Base-by-base conservation (phyloP, 257 asterid genomes). In the Verbena officinalis region DNA sequence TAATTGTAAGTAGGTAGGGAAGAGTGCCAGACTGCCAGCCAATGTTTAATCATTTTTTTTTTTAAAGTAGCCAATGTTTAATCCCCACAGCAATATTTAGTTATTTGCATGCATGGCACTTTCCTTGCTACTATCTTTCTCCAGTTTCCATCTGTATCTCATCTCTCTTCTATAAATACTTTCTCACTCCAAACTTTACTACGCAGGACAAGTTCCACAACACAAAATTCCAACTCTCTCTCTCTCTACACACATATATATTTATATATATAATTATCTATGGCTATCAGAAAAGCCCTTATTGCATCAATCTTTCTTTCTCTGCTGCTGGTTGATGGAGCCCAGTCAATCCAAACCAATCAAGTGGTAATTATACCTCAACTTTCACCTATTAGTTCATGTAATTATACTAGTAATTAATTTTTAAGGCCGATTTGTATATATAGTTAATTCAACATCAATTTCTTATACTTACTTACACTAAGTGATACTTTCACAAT, bases 211-310 rank as follows among this genome's bases (percentile, higher is more conserved):
- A 16, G 12, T 43, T 7, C 12, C 9, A 21, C 16, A 7, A 30
- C 27, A 6, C 23, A 51, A 42, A 57, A 5, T 56, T n/a, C 44
- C 16, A 23, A 10, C 27, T 7, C 23, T 44, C 16, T 11, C 5
- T 20, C 44, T 65, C 33, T 48, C 30, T 12, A 11, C 46, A 12
- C 15, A 2, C 38, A 50, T 11, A 44, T 38, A 33, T 65, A 63
- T 22, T 17, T 8, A 8, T 17, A 68, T 15, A 20, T 30, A 9
- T 12, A 19, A 36, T 57, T 52, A 46, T 9, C 67, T 9, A 86
- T 89, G 96, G 86, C 82, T 43, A 66, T 70, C 68, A 38, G 83
- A 34, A 87, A 83, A 69, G 16, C 61, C 45, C 39, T 81, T 24
- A 17, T 74, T 20, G 73, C 78, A 56, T 55, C 85, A 9, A 21